Evolutionary conservation across 306 rosid genomes (phyloP).

Genomic region (Fagus sylvatica): DNA sequence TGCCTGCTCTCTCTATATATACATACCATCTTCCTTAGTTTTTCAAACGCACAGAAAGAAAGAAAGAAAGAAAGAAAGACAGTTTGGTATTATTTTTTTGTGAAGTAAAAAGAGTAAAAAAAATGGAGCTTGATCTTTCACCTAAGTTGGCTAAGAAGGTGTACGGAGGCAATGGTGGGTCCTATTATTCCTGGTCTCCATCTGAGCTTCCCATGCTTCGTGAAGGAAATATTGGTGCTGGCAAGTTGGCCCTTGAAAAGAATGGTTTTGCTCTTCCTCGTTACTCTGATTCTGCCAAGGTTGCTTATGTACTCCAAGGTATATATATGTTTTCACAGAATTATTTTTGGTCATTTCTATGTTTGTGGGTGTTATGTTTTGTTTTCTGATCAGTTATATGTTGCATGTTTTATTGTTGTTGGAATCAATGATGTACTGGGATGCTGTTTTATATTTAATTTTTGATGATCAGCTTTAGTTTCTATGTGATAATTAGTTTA

Average conservation of each 20-base stretch:
- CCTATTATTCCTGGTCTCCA: slow-evolving; percentile 68
- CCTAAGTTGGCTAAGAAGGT: slow-evolving; percentile 67
- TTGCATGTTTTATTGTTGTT: neutral
- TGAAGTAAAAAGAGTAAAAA: neutral
- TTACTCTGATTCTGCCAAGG: slow-evolving; percentile 72
- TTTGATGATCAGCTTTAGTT: neutral
- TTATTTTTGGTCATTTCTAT: neutral
- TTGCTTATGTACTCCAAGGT: slow-evolving; percentile 87
- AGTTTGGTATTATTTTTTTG: neutral
- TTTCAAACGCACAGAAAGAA: neutral
- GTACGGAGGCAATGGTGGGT: slow-evolving; percentile 61
- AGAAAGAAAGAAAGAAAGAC: no score
- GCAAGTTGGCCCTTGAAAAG: slow-evolving; percentile 66
- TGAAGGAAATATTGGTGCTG: slow-evolving; percentile 75
- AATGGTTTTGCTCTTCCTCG: slow-evolving; percentile 73
- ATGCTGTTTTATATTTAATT: neutral
- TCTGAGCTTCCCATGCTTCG: slow-evolving; percentile 74
- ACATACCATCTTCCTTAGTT: neutral
- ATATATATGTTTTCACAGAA: neutral
- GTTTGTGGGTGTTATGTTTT: neutral
- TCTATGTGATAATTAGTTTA: neutral
- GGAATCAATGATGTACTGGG: neutral
- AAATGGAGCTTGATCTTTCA: slow-evolving; percentile 73
- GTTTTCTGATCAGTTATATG: neutral
- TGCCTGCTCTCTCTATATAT: neutral